Evolutionary conservation across 352 stramenopile species (phyloP), one percentile per base, ranked within the genome.

Genomic region (Phytophthora cactorum): DNA sequence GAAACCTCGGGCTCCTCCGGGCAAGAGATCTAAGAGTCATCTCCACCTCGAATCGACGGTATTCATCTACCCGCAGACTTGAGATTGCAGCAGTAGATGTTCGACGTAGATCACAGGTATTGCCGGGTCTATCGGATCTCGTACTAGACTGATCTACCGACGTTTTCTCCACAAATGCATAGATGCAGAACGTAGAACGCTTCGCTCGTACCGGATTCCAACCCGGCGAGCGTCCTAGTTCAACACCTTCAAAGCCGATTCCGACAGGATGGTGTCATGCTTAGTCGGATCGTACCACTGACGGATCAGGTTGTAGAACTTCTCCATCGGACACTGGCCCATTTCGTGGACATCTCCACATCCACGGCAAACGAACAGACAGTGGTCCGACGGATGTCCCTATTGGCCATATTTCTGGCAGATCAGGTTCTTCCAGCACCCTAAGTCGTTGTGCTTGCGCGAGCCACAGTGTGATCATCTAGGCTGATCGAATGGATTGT

Each of bases 151-250:
- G 31, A 34, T 34, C 31, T 34, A 11, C 1, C 10, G 36, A 43
- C 10, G 1, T 4, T 8, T 43, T 43, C 36, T 15, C 36, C 9
- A 43, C 12, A 11, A 5, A 43, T 43, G 36, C 36, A 43, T 43
- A 43, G n/a, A n/a, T n/a, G n/a, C n/a, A n/a, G 36, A 43, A 43
- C 3, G 9, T 1, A 17, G 43, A 63, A 29, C 7, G 55, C 31
- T 63, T 25, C 32, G 25, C 31, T 55, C 55, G 44, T 49, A 53
- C 55, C 31, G 38, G 55, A 28, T 54, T 49, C 31, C 5, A 49
- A 63, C n/a, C 31, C 36, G 44, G 17, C 31, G 55, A 63, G 55
- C 44, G 29, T 54, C 22, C 29, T 55, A 54, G 31, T 63, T 54
- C 55, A 63, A 47, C 17, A 63, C 49, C 1, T 63, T 45, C 22